phyloP scores from a whole-genome alignment of 805 yeast genomes.

The Naumovozyma baii region DNA sequence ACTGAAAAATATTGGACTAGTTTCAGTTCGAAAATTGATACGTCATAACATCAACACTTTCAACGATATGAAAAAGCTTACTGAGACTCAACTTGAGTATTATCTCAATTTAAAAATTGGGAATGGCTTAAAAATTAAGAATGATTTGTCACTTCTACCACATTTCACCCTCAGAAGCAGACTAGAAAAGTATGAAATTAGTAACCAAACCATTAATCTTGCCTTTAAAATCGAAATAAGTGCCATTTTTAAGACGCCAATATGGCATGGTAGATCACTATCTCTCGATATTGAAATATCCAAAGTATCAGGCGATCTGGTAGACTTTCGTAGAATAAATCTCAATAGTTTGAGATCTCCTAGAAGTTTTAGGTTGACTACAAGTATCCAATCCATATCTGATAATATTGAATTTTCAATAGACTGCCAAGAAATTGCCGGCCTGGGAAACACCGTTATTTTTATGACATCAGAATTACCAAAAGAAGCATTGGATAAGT shows the following conservation, averaged over 20 bases:
- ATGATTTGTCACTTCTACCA: conserved; percentile 32
- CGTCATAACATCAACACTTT: conserved; percentile 30
- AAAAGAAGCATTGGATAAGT: not conserved
- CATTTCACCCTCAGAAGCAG: conserved; percentile 20
- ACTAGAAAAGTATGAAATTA: conserved; percentile 7
- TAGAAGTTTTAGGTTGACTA: conserved; percentile 24
- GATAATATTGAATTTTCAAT: conserved; percentile 26
- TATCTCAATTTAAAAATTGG: conserved; percentile 35
- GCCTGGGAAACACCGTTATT: conserved; percentile 11
- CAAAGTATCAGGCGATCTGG: conserved; percentile 28
- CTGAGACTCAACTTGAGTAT: conserved; percentile 33
- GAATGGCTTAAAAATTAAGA: conserved; percentile 31
- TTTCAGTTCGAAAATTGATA: conserved; percentile 32
- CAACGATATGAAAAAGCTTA: conserved; percentile 23
- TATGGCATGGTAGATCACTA: conserved; percentile 31
- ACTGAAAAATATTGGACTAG: conserved; percentile 38
- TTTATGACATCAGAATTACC: conserved; percentile 8
- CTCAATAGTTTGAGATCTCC: conserved; percentile 17
- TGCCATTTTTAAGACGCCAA: conserved; percentile 10
- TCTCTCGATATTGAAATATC: conserved; percentile 28
- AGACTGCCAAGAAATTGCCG: conserved; percentile 34
- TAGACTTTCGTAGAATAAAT: conserved; percentile 38
- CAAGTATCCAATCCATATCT: conserved; percentile 10
- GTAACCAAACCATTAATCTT: conserved; percentile 6
- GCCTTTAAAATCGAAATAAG: conserved; percentile 19